Conservation (phyloP, 2,329 filamentous ascomycete genomes). For the Dactylellina cionopaga region DNA sequence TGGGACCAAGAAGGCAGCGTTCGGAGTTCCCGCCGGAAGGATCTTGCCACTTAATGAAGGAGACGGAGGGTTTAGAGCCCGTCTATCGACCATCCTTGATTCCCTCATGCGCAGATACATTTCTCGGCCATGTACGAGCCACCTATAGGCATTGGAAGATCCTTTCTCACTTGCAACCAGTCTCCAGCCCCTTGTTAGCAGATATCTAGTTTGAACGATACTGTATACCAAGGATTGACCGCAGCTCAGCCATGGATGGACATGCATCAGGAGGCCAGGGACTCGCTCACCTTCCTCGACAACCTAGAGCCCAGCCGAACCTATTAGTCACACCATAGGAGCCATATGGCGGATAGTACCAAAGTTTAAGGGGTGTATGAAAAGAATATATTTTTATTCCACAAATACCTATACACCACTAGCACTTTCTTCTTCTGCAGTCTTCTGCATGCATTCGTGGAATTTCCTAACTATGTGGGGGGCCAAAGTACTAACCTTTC, state of each 20-base stretch:
- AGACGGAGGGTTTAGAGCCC: conserved; percentile 1
- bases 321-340: background rate
- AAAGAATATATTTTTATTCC: background rate
- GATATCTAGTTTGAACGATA: too few species aligned
- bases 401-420: background rate
- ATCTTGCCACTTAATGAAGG: background rate
- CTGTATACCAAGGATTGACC: background rate
- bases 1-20: background rate
- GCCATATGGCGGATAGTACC: too few species aligned
- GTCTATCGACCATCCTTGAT: too few species aligned
- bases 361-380: background rate
- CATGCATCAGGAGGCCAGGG: background rate
- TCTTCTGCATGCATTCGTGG: background rate
- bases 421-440: conserved; percentile 2
- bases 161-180: background rate
- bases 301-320: background rate
- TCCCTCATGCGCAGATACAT: too few species aligned
- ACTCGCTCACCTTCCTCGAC: too few species aligned
- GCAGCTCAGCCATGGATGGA: background rate
- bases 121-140: too few species aligned
- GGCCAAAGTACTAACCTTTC: background rate
- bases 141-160: background rate
- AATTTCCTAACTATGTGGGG: conserved; percentile 6
- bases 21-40: background rate
- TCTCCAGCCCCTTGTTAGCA: background rate